Evolutionary conservation across 1,284 basidiomycete genomes (phyloP).

Genomic region (Ceratobasidium sp.): DNA sequence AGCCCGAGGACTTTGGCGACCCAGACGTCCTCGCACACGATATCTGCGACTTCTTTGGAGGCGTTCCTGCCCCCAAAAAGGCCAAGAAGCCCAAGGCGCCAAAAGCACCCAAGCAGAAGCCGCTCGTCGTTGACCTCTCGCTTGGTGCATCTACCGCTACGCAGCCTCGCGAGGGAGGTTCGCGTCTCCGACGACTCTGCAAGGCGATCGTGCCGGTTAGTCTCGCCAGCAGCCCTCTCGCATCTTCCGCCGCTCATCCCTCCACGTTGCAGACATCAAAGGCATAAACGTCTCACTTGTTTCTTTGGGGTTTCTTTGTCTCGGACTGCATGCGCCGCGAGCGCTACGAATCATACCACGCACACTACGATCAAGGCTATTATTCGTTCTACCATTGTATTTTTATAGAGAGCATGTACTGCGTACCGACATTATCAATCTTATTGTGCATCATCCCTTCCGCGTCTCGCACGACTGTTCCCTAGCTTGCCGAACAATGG

Average conservation of each 20-base stretch:
- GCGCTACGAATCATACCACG: constrained; percentile 10
- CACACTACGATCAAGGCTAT: constrained; percentile 29
- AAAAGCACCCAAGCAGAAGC: constrained; percentile 28
- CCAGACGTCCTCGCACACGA: constrained; percentile 38
- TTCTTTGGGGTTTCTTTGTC: constrained; percentile 27
- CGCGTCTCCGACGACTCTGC: constrained; percentile 39
- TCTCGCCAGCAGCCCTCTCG: not conserved
- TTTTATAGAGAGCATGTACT: constrained; percentile 41
- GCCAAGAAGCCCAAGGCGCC: constrained; percentile 36
- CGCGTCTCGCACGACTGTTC: not conserved
- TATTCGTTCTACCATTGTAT: constrained; percentile 42
- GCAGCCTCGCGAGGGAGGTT: constrained; percentile 12
- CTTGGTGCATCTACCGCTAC: constrained; percentile 10
- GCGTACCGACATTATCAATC: constrained; percentile 31
- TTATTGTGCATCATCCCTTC: constrained; percentile 18
- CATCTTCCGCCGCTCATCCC: constrained; percentile 33
- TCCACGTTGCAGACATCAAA: constrained; percentile 28
- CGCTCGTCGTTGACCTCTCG: constrained; percentile 23
- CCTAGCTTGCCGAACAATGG: constrained; percentile 9
- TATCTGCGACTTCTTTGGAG: constrained; percentile 38
- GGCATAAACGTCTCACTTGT: constrained; percentile 14
- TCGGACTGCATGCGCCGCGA: constrained; percentile 11
- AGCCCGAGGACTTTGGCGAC: constrained; percentile 33
- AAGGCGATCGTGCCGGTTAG: constrained; percentile 40
- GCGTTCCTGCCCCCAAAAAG: constrained; percentile 36